A percentile compares a stretch with the other conserved stretches of the same genome.
Evolutionary conservation across 1,139 yeast species (phyloP).

Genomic region (Candida dubliniensis): DNA sequence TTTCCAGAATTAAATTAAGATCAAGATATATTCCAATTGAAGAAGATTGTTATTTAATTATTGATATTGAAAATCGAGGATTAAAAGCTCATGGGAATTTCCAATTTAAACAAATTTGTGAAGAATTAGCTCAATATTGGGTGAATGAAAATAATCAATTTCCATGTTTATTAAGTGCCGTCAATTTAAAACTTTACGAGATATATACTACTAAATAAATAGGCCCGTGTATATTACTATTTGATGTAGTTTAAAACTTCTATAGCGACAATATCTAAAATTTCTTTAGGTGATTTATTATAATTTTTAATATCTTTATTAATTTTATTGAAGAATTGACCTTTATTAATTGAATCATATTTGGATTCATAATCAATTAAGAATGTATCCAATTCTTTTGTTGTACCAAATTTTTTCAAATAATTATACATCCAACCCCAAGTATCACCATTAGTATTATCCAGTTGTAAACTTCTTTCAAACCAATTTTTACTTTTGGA

Average conservation of each 20-base stretch:
- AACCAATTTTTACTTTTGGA: constrained; percentile 75
- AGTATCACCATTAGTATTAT: constrained; percentile 64
- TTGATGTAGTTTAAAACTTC: constrained; percentile 3
- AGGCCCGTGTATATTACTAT: not conserved
- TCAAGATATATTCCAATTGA: constrained; percentile 47
- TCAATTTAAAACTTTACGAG: constrained; percentile 66
- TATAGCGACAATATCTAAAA: constrained; percentile 30
- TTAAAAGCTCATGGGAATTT: constrained; percentile 44
- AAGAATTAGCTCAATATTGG: constrained; percentile 64
- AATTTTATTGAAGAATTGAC: constrained; percentile 55
- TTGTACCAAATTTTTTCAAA: constrained; percentile 22
- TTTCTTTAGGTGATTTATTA: constrained; percentile 34
- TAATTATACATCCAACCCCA: constrained; percentile 71
- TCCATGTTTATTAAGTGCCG: constrained; percentile 78
- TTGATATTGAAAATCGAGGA: constrained; percentile 38
- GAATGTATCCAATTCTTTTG: constrained; percentile 20
- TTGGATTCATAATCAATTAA: constrained; percentile 25
- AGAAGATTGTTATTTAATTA: constrained; percentile 34
- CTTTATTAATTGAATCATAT: constrained; percentile 55
- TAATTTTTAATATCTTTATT: constrained; percentile 45
- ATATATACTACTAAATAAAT: constrained; percentile 15
- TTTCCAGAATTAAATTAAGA: constrained; percentile 59
- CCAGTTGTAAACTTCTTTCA: constrained; percentile 59
- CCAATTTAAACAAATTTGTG: constrained; percentile 51
- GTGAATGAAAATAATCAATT: constrained; percentile 67